These are phyloP conservation scores for Juglanconis sp. DNA, from an alignment of 2,329 filamentous ascomycete species.

Conservation along the genomic window DNA sequence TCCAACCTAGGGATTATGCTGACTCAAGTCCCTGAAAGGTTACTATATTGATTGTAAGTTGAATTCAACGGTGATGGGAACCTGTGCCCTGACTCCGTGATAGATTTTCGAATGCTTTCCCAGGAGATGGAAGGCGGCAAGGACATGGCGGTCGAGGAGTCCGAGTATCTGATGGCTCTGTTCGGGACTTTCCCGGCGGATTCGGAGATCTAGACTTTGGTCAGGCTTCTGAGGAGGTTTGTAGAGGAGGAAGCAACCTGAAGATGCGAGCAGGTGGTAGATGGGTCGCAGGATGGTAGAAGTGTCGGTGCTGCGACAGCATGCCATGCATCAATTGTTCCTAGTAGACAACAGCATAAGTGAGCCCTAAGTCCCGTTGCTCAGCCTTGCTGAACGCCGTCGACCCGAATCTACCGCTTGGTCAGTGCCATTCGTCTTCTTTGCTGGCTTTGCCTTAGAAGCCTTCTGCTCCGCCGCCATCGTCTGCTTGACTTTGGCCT, in stretches of 20 bases:
- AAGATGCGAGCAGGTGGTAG: no score
- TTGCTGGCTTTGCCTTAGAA: not conserved
- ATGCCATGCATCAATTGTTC: no score
- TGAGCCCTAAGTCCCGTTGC: slow-evolving; percentile 18
- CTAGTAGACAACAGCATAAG: not conserved
- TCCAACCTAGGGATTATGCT: not conserved
- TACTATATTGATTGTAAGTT: slow-evolving; percentile 37
- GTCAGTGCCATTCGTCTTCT: slow-evolving; percentile 15
- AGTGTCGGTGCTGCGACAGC: no score
- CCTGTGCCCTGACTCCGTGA: not conserved
- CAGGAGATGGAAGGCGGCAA: slow-evolving; percentile 27
- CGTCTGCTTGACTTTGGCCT: slow-evolving; percentile 27
- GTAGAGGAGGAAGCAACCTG: no score
- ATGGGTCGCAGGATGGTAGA: no score
- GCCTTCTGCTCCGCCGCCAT: slow-evolving; percentile 17
- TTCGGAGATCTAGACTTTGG: slow-evolving; percentile 29
- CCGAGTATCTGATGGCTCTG: slow-evolving; percentile 33
- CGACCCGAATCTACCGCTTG: slow-evolving; percentile 6
- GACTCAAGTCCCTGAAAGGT: slow-evolving; percentile 17
- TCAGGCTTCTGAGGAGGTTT: no score
- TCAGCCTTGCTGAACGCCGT: slow-evolving; percentile 28
- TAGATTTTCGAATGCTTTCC: slow-evolving; percentile 34
- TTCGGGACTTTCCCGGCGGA: slow-evolving; percentile 35
- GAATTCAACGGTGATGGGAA: not conserved
- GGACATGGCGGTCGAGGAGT: slow-evolving; percentile 25